These are phyloP conservation scores for Ceriops tagal DNA, from an alignment of 345 rosid species.

Conservation along the genomic window DNA sequence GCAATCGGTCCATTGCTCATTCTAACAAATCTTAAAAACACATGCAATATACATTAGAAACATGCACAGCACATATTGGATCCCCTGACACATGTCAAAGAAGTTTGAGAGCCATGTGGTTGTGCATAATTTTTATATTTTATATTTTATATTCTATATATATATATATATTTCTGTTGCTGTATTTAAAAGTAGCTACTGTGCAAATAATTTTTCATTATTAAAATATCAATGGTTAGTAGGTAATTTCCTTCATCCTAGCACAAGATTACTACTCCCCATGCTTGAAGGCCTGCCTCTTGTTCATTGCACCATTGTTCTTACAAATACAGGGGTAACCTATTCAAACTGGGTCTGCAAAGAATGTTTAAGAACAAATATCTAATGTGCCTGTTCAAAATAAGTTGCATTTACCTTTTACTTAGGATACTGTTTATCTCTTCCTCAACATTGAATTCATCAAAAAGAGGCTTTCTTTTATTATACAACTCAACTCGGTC, in stretches of 20 bases:
- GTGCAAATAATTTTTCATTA: background rate
- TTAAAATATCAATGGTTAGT: background rate
- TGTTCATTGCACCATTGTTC: background rate
- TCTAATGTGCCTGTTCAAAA: background rate
- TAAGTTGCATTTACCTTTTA: constrained; percentile 56
- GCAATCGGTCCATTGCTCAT: background rate
- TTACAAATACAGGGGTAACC: background rate
- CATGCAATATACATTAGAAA: background rate
- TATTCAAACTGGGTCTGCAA: too few relatives aligned
- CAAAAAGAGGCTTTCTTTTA: constrained; percentile 76
- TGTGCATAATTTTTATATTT: too few relatives aligned
- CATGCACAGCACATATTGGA: too few relatives aligned
- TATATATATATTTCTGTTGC: too few relatives aligned
- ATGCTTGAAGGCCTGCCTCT: background rate
- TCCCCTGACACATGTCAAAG: too few relatives aligned
- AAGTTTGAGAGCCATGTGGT: too few relatives aligned
- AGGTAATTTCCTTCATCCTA: background rate
- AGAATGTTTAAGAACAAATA: too few relatives aligned
- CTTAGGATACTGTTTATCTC: constrained; percentile 83
- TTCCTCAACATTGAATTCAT: constrained; percentile 77
- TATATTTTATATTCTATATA: too few relatives aligned
- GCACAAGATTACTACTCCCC: background rate
- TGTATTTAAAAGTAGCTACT: too few relatives aligned
- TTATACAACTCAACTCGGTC: constrained; percentile 74
- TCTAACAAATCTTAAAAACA: background rate